Evolutionary conservation across 2,329 filamentous ascomycete genomes (phyloP).

Genomic region (Penicillium sp.): DNA sequence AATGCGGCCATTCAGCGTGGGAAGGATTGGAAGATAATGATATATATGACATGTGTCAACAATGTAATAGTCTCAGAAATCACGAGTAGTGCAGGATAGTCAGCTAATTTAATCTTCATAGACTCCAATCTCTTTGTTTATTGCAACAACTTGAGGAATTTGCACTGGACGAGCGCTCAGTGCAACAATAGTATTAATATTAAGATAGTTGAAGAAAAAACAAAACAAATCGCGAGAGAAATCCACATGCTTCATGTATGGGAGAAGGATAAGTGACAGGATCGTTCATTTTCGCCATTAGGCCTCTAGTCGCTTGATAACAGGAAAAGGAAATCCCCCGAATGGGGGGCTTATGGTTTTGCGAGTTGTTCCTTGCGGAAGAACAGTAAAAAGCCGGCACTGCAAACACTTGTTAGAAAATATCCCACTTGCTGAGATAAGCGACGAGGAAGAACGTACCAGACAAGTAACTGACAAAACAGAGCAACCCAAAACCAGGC

Average conservation of each 20-base stretch:
- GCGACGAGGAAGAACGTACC: constrained; percentile 50
- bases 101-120: no score
- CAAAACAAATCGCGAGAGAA: neutral
- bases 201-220: neutral
- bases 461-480: constrained; percentile 58
- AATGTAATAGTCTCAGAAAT: no score
- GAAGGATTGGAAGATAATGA: no score
- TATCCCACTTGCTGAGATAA: neutral
- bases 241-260: constrained; percentile 6
- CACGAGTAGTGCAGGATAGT: no score
- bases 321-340: neutral
- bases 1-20: no score
- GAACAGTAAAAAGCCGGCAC: constrained; percentile 43
- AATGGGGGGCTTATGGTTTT: constrained; percentile 35
- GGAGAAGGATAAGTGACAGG: neutral
- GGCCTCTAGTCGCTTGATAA: neutral
- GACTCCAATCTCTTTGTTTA: neutral
- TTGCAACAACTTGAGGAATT: neutral
- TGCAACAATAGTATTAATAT: constrained; percentile 4
- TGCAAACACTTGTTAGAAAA: constrained; percentile 18
- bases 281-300: constrained; percentile 7
- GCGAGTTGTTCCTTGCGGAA: constrained; percentile 48
- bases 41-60: no score
- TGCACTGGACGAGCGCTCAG: neutral
- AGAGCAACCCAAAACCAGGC: constrained; percentile 63